Percentiles rank a stretch among this genome's conserved stretches.
phyloP scores from a whole-genome alignment of 2,329 filamentous ascomycete genomes.

The Neonectria punicea region DNA sequence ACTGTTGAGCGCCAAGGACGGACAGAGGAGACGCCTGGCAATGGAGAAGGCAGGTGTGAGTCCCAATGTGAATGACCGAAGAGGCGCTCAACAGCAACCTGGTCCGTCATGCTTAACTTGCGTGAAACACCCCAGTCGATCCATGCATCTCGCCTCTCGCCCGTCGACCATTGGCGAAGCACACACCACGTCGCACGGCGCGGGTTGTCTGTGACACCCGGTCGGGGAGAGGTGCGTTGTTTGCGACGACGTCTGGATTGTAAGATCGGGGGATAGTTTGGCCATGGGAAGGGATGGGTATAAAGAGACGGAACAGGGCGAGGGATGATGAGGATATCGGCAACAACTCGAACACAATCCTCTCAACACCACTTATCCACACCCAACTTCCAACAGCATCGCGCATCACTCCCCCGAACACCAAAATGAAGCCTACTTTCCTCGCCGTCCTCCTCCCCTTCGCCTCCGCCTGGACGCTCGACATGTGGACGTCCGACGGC shows the following conservation, averaged over 20 bases:
- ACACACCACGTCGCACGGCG: background rate
- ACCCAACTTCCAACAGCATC: background rate
- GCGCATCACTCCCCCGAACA: no score
- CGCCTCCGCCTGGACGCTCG: slow-evolving; percentile 9
- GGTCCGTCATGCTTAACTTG: background rate
- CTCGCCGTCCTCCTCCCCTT: background rate
- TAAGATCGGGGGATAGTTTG: slow-evolving; percentile 16
- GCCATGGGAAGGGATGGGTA: slow-evolving; percentile 9
- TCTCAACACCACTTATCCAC: background rate
- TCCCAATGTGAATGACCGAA: background rate
- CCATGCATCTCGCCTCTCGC: background rate
- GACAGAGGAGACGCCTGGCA: background rate
- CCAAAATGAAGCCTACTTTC: slow-evolving; percentile 7
- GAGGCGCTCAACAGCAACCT: background rate
- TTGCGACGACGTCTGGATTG: background rate
- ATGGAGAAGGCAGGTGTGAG: background rate
- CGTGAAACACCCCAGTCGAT: background rate
- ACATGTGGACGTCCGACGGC: slow-evolving; percentile 14
- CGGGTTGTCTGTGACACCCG: background rate
- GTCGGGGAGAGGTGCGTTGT: background rate
- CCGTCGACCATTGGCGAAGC: background rate
- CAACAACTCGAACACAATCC: background rate
- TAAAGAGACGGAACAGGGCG: slow-evolving; percentile 1
- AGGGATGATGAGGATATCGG: background rate
- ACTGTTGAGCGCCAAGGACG: background rate